These are phyloP conservation scores for Tricholoma hemisulphureum DNA, from an alignment of 768 basidiomycete genomes.

Conservation along the genomic window DNA sequence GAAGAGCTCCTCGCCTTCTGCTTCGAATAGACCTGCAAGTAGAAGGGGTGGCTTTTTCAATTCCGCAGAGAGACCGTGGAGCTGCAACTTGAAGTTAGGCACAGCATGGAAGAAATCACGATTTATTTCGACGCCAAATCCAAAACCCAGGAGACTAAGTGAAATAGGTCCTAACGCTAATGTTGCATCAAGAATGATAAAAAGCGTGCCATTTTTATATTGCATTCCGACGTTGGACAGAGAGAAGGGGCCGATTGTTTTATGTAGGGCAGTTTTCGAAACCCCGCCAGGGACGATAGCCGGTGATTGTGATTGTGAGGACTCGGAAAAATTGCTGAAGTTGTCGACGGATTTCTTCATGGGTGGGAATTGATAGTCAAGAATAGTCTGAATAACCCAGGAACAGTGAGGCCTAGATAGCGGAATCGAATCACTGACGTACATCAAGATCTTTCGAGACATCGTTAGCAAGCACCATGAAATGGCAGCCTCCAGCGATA, in stretches of 20 bases:
- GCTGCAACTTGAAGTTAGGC: not conserved
- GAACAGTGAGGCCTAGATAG: not conserved
- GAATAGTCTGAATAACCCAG: not conserved
- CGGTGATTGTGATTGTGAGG: not conserved
- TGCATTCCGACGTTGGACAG: conserved; percentile 1
- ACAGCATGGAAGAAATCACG: no score
- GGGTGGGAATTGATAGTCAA: not conserved
- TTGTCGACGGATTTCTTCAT: not conserved
- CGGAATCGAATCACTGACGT: no score
- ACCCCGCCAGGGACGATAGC: not conserved
- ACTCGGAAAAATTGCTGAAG: not conserved
- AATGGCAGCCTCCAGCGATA: not conserved
- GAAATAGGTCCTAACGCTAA: not conserved
- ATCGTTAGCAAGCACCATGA: not conserved
- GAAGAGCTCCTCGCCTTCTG: not conserved
- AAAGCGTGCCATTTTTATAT: not conserved
- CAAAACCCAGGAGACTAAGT: conserved; percentile 1
- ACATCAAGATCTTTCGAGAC: not conserved
- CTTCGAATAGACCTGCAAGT: not conserved
- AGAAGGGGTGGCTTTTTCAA: not conserved
- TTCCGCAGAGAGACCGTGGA: not conserved
- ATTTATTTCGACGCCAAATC: not conserved
- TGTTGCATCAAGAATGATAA: conserved; percentile 4
- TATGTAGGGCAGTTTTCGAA: not conserved
- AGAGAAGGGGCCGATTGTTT: not conserved